Evolutionary conservation across 2,329 filamentous ascomycete genomes (phyloP).

Genomic region (Penicillium sp.): DNA sequence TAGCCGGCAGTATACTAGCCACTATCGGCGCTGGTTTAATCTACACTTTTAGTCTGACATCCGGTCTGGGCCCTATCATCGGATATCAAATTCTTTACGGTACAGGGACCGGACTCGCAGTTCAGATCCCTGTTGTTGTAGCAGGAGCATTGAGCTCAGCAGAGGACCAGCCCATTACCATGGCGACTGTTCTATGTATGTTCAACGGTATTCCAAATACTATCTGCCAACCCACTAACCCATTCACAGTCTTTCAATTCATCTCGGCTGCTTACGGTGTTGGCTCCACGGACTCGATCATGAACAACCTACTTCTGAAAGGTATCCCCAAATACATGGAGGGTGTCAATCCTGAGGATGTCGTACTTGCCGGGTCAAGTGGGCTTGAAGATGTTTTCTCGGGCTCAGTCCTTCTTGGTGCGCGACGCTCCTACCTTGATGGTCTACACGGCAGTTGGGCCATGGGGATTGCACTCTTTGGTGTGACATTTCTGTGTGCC

Average conservation of each 20-base stretch:
- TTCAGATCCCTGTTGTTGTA: not conserved
- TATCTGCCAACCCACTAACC: not conserved
- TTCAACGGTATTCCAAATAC: not conserved
- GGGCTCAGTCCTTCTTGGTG: not conserved
- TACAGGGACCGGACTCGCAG: not conserved
- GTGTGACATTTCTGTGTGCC: not conserved
- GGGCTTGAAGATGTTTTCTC: not conserved
- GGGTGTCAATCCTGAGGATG: not conserved
- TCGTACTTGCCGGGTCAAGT: not conserved
- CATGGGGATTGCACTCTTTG: not conserved
- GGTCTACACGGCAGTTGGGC: not conserved
- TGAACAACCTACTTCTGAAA: not conserved
- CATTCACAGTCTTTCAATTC: not conserved
- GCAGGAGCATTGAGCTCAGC: not conserved
- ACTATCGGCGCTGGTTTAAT: not conserved
- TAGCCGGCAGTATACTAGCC: not conserved
- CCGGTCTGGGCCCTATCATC: not conserved
- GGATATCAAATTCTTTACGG: not conserved
- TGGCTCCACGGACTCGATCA: not conserved
- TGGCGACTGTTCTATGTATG: not conserved
- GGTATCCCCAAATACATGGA: not conserved
- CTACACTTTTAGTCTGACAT: not conserved
- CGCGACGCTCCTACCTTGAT: not conserved
- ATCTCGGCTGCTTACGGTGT: not conserved
- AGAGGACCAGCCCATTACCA: not conserved